These are phyloP conservation scores for Lignosus rhinocerotis DNA, from an alignment of 1,284 basidiomycete species.

Conservation along the genomic window DNA sequence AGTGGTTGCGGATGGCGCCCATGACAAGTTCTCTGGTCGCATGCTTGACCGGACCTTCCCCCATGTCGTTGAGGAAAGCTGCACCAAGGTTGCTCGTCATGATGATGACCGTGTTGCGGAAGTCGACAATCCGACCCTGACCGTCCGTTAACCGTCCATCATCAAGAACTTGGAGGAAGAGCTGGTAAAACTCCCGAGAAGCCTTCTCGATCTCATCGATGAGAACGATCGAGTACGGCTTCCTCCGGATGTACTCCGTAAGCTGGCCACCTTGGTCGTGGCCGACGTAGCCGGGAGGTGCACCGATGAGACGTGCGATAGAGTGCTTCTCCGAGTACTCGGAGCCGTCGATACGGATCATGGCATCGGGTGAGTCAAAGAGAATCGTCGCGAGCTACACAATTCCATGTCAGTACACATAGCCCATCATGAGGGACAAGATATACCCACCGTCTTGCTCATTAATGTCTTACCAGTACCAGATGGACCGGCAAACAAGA, in stretches of 20 bases:
- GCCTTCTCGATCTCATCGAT: slow-evolving; percentile 93
- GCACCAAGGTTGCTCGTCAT: slow-evolving; percentile 94
- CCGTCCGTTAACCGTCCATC: slow-evolving; percentile 94
- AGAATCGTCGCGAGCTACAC: slow-evolving; percentile 78
- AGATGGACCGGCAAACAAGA: slow-evolving; percentile 92
- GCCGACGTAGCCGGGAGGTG: slow-evolving; percentile 91
- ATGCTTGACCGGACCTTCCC: slow-evolving; percentile 68
- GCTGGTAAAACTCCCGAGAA: slow-evolving; percentile 84
- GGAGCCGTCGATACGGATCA: slow-evolving; percentile 90
- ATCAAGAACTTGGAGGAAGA: slow-evolving; percentile 93
- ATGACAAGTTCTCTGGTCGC: slow-evolving; percentile 73
- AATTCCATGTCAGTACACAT: slow-evolving; percentile 19
- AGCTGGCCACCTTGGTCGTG: slow-evolving; percentile 90
- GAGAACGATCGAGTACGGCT: slow-evolving; percentile 81
- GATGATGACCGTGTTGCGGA: slow-evolving; percentile 90
- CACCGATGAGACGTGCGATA: slow-evolving; percentile 86
- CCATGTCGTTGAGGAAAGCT: slow-evolving; percentile 75
- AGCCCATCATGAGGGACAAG: background rate
- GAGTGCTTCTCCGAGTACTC: slow-evolving; percentile 96
- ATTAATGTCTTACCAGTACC: slow-evolving; percentile 89
- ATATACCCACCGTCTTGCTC: slow-evolving; percentile 77
- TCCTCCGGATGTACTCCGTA: slow-evolving; percentile 88
- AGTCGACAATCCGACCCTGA: slow-evolving; percentile 76
- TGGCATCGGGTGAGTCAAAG: slow-evolving; percentile 88
- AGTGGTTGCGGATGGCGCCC: slow-evolving; percentile 77